Conservation (phyloP, 2,329 filamentous ascomycete species). For the Coniochaeta ligniaria region DNA sequence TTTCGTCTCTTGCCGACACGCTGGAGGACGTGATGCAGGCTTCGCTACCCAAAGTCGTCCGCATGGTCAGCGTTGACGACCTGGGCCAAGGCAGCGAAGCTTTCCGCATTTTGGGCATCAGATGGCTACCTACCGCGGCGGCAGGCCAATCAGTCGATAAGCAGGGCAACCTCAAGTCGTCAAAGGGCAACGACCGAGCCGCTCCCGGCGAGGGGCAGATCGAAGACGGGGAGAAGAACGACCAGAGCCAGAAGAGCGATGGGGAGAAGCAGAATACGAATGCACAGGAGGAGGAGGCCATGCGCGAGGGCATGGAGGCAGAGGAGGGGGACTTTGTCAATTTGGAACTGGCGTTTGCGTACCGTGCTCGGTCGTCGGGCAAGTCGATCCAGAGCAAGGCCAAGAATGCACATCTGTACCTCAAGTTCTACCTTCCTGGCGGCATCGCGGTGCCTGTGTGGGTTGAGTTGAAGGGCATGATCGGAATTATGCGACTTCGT, state of each 20-base stretch:
- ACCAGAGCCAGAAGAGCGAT: conserved; percentile 25
- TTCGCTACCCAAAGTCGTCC: conserved; percentile 58
- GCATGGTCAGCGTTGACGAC: conserved; percentile 71
- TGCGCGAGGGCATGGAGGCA: conserved; percentile 8
- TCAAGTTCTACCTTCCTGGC: conserved; percentile 62
- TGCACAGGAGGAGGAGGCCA: conserved; percentile 24
- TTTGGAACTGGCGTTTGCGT: conserved; percentile 67
- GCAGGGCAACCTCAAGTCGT: conserved; percentile 46
- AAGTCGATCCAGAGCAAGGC: conserved; percentile 55
- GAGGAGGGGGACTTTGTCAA: conserved; percentile 41
- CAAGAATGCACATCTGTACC: conserved; percentile 65
- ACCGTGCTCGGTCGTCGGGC: conserved; percentile 54
- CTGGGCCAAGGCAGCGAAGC: conserved; percentile 69
- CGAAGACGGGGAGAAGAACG: conserved; percentile 15
- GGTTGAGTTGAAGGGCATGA: conserved; percentile 66
- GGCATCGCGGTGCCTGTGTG: conserved; percentile 55
- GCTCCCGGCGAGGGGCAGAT: conserved; percentile 28
- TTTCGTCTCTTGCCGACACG: conserved; percentile 59
- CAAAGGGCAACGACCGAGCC: conserved; percentile 40
- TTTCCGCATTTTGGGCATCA: conserved; percentile 61
- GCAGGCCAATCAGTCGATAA: conserved; percentile 53
- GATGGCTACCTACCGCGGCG: conserved; percentile 66
- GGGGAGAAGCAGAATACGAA: conserved; percentile 25
- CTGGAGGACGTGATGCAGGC: conserved; percentile 79
- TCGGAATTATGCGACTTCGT: conserved; percentile 63